Conservation (phyloP, 2,329 filamentous ascomycete genomes). For the Alternaria metachromatica region DNA sequence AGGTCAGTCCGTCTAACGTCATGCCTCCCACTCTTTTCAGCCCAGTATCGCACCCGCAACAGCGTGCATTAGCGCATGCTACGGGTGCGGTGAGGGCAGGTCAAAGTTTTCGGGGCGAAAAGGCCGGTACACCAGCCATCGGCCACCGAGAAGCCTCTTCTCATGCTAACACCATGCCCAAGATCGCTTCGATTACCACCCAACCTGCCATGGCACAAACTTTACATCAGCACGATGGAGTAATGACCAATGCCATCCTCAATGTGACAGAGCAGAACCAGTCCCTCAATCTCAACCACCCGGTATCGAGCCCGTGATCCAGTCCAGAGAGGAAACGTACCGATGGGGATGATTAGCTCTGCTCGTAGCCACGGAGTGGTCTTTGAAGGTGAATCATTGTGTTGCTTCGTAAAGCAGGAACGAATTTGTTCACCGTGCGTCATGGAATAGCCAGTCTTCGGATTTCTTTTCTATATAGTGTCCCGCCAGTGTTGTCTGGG, state of each 20-base stretch:
- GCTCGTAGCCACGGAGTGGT: too few species aligned
- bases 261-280: neutral
- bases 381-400: too few species aligned
- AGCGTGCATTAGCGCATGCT: neutral
- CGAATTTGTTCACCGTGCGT: too few species aligned
- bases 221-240: neutral
- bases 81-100: neutral
- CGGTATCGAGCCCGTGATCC: neutral
- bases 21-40: neutral
- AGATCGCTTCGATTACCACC: too few species aligned
- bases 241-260: neutral
- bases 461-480: too few species aligned
- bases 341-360: too few species aligned
- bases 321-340: too few species aligned
- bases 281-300: neutral
- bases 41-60: neutral
- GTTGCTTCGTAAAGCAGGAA: too few species aligned
- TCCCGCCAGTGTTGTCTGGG: too few species aligned
- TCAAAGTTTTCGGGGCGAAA: neutral
- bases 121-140: neutral
- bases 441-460: too few species aligned
- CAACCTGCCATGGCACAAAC: neutral
- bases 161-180: neutral
- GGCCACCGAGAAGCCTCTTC: neutral
- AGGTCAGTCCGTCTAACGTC: neutral